Evolutionary conservation across 768 basidiomycete genomes (phyloP), one percentile per base, ranked within the genome.

Genomic region (Mycena chlorophos): DNA sequence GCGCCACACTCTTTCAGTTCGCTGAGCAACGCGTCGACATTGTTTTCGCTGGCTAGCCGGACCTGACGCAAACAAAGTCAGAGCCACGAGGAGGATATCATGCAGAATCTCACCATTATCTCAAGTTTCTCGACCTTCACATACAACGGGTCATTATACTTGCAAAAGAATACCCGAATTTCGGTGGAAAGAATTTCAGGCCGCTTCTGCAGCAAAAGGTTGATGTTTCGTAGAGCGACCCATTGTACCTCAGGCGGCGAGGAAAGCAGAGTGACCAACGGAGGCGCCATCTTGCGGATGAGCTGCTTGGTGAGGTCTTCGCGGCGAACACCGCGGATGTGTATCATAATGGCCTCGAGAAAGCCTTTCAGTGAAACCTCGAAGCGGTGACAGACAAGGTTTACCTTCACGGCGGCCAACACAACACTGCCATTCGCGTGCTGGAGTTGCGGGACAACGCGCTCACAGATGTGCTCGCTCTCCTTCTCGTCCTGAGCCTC

Each of bases 111-210:
- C 49, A 98, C 91, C 97, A 99, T 99, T 68, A 98, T 97, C 64
- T 98, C 97, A 62, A 99, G 75, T 72, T 99, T 98, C 72, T 98
- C 97, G 50, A 98, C 84, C 72, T 99, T 99, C 69, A 98, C 95
- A 66, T 98, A 99, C n/a, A 96, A 75, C 4, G 96, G 96, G 67
- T 99, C 96, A 66, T 98, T 98, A 75, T 99, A 98, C 72, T 99
- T 99, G 85, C 96, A 98, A 79, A 98, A 99, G 71, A 99, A 99
- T 19, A 99, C 97, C 42, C 95, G 83, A 92, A 99, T 95, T 71
- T 99, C 96, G 71, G 91, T 97, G 5, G 88, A 84, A 8, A 99
- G 82, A 56, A 97, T 79, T 59, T 94, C 94, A 2, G 92, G 74
- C 3, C 93, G 87, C 67, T 96, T 96, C 72, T 99, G 96, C 2